These are phyloP conservation scores for Nemania sp. DNA, from an alignment of 2,329 filamentous ascomycete species.

Conservation along the genomic window DNA sequence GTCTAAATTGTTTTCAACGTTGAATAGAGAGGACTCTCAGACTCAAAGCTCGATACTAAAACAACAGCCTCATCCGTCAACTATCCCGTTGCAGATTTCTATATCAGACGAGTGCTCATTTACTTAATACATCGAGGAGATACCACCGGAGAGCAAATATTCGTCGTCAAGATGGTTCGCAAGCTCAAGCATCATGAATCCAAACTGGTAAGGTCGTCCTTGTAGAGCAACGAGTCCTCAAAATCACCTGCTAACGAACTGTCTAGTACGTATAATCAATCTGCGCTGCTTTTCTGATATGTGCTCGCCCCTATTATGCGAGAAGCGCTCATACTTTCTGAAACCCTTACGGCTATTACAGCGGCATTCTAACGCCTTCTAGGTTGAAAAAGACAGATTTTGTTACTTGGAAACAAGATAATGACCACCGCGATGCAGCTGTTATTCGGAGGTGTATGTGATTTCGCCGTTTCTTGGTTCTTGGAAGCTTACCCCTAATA, in stretches of 20 bases:
- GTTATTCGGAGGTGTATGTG: slow-evolving; percentile 72
- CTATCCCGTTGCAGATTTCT: background rate
- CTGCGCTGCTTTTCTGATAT: background rate
- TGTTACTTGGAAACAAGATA: slow-evolving; percentile 90
- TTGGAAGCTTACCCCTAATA: background rate
- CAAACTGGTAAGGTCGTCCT: slow-evolving; percentile 71
- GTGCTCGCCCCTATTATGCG: background rate
- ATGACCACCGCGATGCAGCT: slow-evolving; percentile 80
- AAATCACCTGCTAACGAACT: slow-evolving; percentile 31
- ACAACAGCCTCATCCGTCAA: background rate
- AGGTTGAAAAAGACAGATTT: slow-evolving; percentile 89
- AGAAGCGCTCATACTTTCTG: background rate
- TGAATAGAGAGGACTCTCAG: background rate
- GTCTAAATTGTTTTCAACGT: slow-evolving; percentile 29
- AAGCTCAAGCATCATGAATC: slow-evolving; percentile 98
- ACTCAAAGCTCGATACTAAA: slow-evolving; percentile 14
- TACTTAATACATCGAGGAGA: too few species aligned
- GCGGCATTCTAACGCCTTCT: slow-evolving; percentile 12
- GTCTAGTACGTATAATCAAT: slow-evolving; percentile 30
- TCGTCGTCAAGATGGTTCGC: slow-evolving; percentile 81
- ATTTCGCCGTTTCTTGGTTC: background rate
- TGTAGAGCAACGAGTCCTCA: background rate
- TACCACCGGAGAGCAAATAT: too few species aligned
- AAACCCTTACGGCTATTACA: background rate
- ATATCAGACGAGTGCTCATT: background rate